Percentiles rank a stretch among this genome's conserved stretches.
These are phyloP conservation scores for Saitozyma sp. DNA, from an alignment of 768 basidiomycete species.

Conservation along the genomic window DNA sequence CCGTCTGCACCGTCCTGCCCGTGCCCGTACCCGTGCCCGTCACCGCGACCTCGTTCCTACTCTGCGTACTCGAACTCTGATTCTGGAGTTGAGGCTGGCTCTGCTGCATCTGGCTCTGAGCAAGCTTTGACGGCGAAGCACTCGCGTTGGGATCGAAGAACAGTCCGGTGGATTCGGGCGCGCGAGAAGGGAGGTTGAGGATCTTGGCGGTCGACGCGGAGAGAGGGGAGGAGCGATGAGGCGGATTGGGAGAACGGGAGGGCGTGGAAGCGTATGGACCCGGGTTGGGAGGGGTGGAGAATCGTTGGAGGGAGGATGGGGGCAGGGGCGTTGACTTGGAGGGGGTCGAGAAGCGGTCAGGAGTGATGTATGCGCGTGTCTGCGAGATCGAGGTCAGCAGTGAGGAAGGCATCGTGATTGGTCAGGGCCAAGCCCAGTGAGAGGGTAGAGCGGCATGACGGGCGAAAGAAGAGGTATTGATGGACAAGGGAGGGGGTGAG, in stretches of 20 bases:
- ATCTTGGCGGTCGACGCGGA: constrained; percentile 25
- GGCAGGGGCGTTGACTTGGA: constrained; percentile 6
- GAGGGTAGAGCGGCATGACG: too few relatives aligned
- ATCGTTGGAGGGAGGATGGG: neutral
- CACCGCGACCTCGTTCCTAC: constrained; percentile 1
- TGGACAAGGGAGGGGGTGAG: neutral
- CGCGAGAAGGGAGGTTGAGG: constrained; percentile 23
- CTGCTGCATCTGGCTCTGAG: neutral
- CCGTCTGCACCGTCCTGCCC: constrained; percentile 1
- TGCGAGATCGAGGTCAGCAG: neutral
- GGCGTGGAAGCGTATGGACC: constrained; percentile 5
- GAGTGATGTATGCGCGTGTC: constrained; percentile 13
- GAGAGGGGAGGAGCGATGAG: constrained; percentile 15
- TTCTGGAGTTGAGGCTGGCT: constrained; percentile 3
- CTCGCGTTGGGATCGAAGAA: constrained; percentile 24
- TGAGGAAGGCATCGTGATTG: neutral
- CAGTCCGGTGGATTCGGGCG: constrained; percentile 24
- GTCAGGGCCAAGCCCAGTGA: too few relatives aligned
- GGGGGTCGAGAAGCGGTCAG: constrained; percentile 3
- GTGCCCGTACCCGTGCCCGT: neutral
- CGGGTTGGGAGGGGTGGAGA: constrained; percentile 7
- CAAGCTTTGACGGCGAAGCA: constrained; percentile 16
- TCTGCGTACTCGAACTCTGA: neutral
- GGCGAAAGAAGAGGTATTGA: too few relatives aligned
- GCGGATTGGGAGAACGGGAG: neutral